Evolutionary conservation across 179 eudicot genomes (phyloP).

Genomic region (Patellifolia procumbens): DNA sequence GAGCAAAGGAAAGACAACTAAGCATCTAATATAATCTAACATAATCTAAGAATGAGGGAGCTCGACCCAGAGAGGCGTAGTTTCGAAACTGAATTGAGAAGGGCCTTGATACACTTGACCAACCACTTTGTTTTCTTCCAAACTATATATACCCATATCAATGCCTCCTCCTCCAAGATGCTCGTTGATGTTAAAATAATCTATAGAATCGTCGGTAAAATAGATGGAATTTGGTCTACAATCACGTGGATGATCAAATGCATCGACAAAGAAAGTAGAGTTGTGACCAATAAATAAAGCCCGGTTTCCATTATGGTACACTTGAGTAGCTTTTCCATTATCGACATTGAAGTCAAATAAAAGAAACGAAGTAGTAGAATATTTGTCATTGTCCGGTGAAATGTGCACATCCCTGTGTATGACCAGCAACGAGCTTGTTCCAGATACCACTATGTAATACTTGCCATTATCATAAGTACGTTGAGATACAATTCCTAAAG

Average conservation of each 20-base stretch:
- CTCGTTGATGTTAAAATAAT: neutral
- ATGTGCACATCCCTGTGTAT: neutral
- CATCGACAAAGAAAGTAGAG: neutral
- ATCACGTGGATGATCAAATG: neutral
- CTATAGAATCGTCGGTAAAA: neutral
- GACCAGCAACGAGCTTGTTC: neutral
- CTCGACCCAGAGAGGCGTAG: conserved; percentile 15
- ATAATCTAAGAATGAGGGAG: neutral
- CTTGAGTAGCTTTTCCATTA: too few species aligned
- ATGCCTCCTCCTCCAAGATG: neutral
- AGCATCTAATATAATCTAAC: too few species aligned
- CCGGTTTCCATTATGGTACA: neutral
- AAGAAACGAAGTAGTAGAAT: neutral
- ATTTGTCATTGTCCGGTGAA: neutral
- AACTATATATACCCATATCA: conserved; percentile 7
- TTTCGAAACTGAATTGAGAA: neutral
- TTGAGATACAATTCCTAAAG: neutral
- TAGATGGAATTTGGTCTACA: neutral
- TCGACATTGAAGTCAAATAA: neutral
- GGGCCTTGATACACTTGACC: neutral
- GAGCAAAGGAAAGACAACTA: too few species aligned
- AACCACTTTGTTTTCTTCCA: neutral
- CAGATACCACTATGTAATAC: neutral
- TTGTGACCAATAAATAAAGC: conserved; percentile 3
- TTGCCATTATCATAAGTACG: too few species aligned